Evolutionary conservation across 208 protist species (phyloP).

Genomic region (Kentomonas sorsogonicus): DNA sequence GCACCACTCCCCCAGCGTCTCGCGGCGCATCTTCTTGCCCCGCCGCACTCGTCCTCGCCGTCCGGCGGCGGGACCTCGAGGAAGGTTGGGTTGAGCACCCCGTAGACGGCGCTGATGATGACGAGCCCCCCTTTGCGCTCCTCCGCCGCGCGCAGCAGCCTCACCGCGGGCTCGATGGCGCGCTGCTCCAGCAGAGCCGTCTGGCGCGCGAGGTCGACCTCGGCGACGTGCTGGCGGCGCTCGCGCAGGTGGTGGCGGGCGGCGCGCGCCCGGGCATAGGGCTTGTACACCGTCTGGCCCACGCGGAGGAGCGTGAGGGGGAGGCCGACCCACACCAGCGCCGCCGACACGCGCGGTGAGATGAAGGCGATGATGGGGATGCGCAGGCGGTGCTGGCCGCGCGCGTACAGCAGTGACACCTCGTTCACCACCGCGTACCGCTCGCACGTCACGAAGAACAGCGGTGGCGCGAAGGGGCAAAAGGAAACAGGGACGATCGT

Average conservation of each 20-base stretch:
- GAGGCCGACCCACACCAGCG: slow-evolving; percentile 48
- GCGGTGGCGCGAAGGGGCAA: slow-evolving; percentile 32
- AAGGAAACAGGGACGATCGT: slow-evolving; percentile 47
- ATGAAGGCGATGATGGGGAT: slow-evolving; percentile 71
- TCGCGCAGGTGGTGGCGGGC: slow-evolving; percentile 33
- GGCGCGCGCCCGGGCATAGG: slow-evolving; percentile 39
- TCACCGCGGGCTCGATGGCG: slow-evolving; percentile 45
- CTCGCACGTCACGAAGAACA: slow-evolving; percentile 36
- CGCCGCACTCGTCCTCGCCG: neutral
- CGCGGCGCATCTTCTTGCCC: neutral
- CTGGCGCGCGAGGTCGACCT: slow-evolving; percentile 70
- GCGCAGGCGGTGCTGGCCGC: slow-evolving; percentile 56
- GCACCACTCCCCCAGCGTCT: neutral
- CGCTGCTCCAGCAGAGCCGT: slow-evolving; percentile 62
- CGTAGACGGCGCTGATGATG: slow-evolving; percentile 84
- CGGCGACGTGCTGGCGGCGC: slow-evolving; percentile 55
- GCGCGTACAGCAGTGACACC: slow-evolving; percentile 63
- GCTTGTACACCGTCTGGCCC: slow-evolving; percentile 33
- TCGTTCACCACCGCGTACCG: slow-evolving; percentile 51
- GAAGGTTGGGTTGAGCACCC: slow-evolving; percentile 64
- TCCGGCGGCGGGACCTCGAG: slow-evolving; percentile 22
- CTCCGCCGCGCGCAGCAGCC: slow-evolving; percentile 43
- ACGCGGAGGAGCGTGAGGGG: slow-evolving; percentile 58
- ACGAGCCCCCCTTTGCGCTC: slow-evolving; percentile 72
- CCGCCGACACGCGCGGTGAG: slow-evolving; percentile 32